phyloP scores from a whole-genome alignment of 2,329 filamentous ascomycete species.

The Cadophora sp. region DNA sequence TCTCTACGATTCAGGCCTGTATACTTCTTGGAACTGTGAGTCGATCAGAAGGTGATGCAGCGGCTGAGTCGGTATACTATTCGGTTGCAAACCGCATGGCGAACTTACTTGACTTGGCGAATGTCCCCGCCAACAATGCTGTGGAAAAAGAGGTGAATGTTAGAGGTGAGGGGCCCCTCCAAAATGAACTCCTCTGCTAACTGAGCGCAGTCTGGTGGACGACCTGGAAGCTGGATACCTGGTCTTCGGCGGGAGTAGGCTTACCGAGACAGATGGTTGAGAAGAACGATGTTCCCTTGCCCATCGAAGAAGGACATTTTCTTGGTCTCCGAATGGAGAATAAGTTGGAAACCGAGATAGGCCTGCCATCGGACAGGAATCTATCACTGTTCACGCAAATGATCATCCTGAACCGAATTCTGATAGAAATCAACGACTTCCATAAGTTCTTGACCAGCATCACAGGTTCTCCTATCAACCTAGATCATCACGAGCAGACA shows the following conservation, averaged over 20 bases:
- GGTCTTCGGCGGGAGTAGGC: conserved; percentile 31
- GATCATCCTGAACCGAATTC: conserved; percentile 48
- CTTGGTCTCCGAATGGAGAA: conserved; percentile 18
- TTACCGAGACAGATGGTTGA: conserved; percentile 32
- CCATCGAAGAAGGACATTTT: conserved; percentile 32
- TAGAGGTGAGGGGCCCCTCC: conserved; percentile 25
- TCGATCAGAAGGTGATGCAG: conserved; percentile 27
- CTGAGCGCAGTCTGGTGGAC: conserved; percentile 34
- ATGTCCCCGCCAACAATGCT: conserved; percentile 15
- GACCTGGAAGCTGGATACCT: conserved; percentile 34
- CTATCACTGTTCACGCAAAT: conserved; percentile 45
- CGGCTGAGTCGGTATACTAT: conserved; percentile 35
- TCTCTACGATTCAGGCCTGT: conserved; percentile 35
- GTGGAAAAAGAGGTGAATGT: conserved; percentile 34
- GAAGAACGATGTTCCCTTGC: conserved; percentile 28
- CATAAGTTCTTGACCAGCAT: conserved; percentile 40
- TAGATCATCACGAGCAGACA: conserved; percentile 16
- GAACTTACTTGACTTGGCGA: conserved; percentile 32
- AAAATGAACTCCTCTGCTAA: not conserved
- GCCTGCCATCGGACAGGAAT: not conserved
- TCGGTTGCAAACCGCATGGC: conserved; percentile 33
- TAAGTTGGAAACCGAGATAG: not conserved
- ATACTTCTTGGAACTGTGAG: conserved; percentile 31
- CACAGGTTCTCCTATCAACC: conserved; percentile 18
- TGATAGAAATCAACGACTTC: conserved; percentile 50